Evolutionary conservation across 768 basidiomycete species (phyloP).

Genomic region (Russula dissimulans): DNA sequence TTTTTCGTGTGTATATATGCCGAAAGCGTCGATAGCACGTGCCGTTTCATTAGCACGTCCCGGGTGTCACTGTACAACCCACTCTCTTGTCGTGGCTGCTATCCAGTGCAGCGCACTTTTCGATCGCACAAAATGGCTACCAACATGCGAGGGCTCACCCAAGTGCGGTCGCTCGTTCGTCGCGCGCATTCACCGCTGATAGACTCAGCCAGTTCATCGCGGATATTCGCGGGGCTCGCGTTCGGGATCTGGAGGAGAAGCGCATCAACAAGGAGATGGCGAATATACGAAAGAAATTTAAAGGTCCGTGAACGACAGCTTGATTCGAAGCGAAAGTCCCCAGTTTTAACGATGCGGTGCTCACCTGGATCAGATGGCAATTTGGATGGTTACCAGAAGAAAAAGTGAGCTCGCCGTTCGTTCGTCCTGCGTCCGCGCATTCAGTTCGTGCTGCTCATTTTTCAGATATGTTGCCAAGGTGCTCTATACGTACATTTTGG

Average conservation of each 20-base stretch:
- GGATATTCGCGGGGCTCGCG: slow-evolving; percentile 93
- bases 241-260: slow-evolving; percentile 96
- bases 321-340: background rate
- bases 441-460: background rate
- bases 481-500: slow-evolving; percentile 97
- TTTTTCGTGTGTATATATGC: background rate
- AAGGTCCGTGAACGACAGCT: slow-evolving; percentile 43
- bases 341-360: background rate
- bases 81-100: background rate
- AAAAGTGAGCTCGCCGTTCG: slow-evolving; percentile 52
- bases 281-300: slow-evolving; percentile 98
- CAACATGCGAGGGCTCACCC: slow-evolving; percentile 86
- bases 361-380: slow-evolving; percentile 52
- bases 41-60: background rate
- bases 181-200: background rate
- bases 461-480: slow-evolving; percentile 91
- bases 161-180: slow-evolving; percentile 42
- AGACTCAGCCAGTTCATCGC: slow-evolving; percentile 75
- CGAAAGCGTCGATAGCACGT: background rate
- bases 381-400: slow-evolving; percentile 85
- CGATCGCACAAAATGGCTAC: slow-evolving; percentile 56
- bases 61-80: too few relatives aligned
- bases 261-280: slow-evolving; percentile 99
- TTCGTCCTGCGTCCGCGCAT: slow-evolving; percentile 1
- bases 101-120: slow-evolving; percentile 13